phyloP scores from a whole-genome alignment of 257 asterid genomes.

The Plantago elongata region DNA sequence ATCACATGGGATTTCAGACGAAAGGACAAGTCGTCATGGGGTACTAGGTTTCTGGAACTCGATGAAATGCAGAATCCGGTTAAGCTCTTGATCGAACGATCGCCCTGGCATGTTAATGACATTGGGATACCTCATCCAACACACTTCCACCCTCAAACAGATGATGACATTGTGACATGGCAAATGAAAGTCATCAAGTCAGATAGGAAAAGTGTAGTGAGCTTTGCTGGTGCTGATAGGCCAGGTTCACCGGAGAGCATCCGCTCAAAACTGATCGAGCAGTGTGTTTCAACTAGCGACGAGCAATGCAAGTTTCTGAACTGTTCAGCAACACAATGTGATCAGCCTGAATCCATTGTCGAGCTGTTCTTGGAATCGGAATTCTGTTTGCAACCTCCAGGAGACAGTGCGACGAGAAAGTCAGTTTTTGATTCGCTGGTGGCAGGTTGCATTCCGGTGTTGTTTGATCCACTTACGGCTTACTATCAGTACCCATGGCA shows the following conservation, averaged over 20 bases:
- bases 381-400: conserved; percentile 73
- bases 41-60: conserved; percentile 50
- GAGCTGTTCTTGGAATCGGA: conserved; percentile 49
- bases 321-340: conserved; percentile 45
- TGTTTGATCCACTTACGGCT: conserved; percentile 58
- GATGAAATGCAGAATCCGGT: conserved; percentile 73
- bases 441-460: conserved; percentile 62
- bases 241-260: conserved; percentile 39
- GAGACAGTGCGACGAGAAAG: conserved; percentile 72
- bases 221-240: conserved; percentile 69
- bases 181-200: conserved; percentile 36
- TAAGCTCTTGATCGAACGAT: conserved; percentile 59
- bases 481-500: conserved; percentile 79
- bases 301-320: conserved; percentile 44
- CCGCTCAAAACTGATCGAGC: conserved; percentile 45
- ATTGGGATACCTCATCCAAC: conserved; percentile 72
- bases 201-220: conserved; percentile 26
- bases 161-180: conserved; percentile 51
- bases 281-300: conserved; percentile 29
- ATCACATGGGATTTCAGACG: conserved; percentile 73
- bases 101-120: conserved; percentile 61
- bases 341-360: conserved; percentile 36
- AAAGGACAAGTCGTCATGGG: conserved; percentile 40
- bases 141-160: conserved; percentile 59
- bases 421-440: conserved; percentile 63